Evolutionary conservation across 768 basidiomycete species (phyloP), one percentile per base, ranked within the genome.

Genomic region (Termitomyces sp.): DNA sequence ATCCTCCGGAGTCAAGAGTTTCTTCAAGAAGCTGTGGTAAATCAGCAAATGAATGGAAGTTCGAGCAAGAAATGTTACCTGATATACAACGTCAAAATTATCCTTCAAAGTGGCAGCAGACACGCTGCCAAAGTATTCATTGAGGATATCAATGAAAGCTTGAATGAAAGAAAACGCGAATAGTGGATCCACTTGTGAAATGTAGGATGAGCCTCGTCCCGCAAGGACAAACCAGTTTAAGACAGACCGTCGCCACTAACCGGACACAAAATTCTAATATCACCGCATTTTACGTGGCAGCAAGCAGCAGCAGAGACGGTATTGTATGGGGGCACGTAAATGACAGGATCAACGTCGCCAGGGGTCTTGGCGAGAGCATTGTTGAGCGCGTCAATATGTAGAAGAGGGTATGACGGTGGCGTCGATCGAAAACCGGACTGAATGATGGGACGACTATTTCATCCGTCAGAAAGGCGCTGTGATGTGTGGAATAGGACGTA

Each of bases 71-170:
- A 59, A 5, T 38, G 7, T 29, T 36, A 91, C 94, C 80, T 96
- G 95, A 69, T 98, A 96, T 7, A 97, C 94, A 31, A 93, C 85
- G 69, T 98, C 96, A 72, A 97, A 96, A 72, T 96, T 92, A 62
- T 97, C 94, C 67, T 87, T 91, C 65, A 98, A 75, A 2, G 85
- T 87, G 5, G 84, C 82, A 31, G 91, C 85, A 37, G 89, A 92
- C 29, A 96, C 79, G n/a, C 86, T 83, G 29, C 92, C 94, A 65
- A 97, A 87, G 70, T 98, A 98, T 62, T 96, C 93, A 53, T 80
- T 77, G 49, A 98, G 75, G 50, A 96, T 89, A 55, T 92, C 88
- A 42, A 91, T 74, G 71, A 98, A 96, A 1, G 90, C 86, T 69
- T 92, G 86, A 34, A 97, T 72, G 71, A 96, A 97, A 0, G 94